These are phyloP conservation scores for Trapa bicornis DNA, from an alignment of 345 rosid species.

Conservation along the genomic window DNA sequence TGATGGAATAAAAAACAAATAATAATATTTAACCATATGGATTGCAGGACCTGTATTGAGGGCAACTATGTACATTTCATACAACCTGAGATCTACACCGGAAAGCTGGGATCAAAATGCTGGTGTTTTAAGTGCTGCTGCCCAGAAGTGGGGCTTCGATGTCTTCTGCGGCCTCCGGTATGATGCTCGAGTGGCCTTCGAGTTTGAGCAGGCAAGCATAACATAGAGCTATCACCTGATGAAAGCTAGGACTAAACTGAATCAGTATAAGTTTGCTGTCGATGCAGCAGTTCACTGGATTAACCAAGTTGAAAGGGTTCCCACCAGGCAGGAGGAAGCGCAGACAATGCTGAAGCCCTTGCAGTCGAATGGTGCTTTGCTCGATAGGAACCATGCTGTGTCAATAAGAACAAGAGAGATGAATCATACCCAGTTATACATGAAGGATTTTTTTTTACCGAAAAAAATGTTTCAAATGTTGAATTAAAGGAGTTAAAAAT, in stretches of 20 bases:
- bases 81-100: background rate
- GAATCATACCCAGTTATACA: too few species aligned
- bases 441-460: too few species aligned
- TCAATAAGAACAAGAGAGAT: background rate
- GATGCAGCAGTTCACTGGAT: background rate
- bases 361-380: conserved; percentile 39
- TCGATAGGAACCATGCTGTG: conserved; percentile 41
- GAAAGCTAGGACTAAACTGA: too few species aligned
- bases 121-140: background rate
- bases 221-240: conserved; percentile 14
- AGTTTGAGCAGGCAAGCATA: conserved; percentile 15
- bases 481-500: too few species aligned
- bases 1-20: too few species aligned
- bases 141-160: conserved; percentile 13
- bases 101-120: background rate
- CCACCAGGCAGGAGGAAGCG: conserved; percentile 43
- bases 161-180: background rate
- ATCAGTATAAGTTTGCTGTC: background rate
- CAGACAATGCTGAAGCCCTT: conserved; percentile 40
- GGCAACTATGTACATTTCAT: background rate
- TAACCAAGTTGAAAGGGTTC: background rate
- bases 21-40: background rate
- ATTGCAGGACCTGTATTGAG: background rate
- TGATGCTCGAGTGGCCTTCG: conserved; percentile 4
- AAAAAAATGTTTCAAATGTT: too few species aligned